These are phyloP conservation scores for Thermothelomyces thermophilus DNA, from an alignment of 2,329 filamentous ascomycete species.

Conservation along the genomic window DNA sequence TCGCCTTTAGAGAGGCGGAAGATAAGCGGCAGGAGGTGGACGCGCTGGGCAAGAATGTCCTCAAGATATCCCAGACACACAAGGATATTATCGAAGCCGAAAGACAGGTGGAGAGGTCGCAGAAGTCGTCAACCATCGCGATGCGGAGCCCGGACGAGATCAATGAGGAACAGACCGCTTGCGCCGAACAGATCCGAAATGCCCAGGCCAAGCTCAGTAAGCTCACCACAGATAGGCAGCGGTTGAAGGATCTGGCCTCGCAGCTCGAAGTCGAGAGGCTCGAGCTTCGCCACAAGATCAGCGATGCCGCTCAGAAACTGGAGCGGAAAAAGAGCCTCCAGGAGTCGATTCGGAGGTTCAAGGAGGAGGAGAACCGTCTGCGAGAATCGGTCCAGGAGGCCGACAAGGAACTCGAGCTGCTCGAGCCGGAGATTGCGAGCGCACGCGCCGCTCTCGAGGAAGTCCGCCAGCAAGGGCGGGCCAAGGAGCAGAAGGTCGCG, in stretches of 20 bases:
- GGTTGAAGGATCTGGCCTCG: constrained; percentile 60
- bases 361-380: constrained; percentile 60
- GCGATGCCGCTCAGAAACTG: constrained; percentile 63
- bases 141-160: constrained; percentile 76
- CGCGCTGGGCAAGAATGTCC: constrained; percentile 66
- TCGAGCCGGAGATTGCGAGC: constrained; percentile 69
- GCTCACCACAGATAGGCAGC: constrained; percentile 63
- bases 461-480: constrained; percentile 61
- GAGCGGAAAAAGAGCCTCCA: constrained; percentile 72
- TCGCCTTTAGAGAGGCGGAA: constrained; percentile 56
- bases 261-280: constrained; percentile 70
- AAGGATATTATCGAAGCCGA: constrained; percentile 66
- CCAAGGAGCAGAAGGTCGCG: constrained; percentile 65
- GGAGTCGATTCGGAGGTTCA: constrained; percentile 66
- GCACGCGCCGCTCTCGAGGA: constrained; percentile 74
- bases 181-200: constrained; percentile 60
- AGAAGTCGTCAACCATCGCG: constrained; percentile 58
- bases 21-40: constrained; percentile 52
- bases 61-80: constrained; percentile 65
- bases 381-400: constrained; percentile 61
- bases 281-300: constrained; percentile 67
- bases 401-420: constrained; percentile 65
- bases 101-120: constrained; percentile 65
- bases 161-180: constrained; percentile 63
- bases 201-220: constrained; percentile 60